phyloP scores from a whole-genome alignment of 345 rosid species.

The Citrus maxima region DNA sequence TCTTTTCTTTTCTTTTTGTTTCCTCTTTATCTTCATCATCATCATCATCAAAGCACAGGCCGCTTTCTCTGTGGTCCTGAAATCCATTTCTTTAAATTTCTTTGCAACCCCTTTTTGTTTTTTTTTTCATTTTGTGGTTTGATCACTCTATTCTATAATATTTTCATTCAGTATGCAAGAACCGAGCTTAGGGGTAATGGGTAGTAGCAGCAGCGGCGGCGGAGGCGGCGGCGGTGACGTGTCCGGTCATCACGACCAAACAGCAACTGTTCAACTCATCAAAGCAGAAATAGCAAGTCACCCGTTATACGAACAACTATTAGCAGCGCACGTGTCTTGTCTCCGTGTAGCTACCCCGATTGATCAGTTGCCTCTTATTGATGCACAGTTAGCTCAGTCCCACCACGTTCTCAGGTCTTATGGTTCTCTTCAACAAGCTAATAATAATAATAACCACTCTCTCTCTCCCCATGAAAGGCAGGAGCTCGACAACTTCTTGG shows the following conservation, averaged over 20 bases:
- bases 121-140: neutral
- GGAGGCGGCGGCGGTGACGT: slow-evolving; percentile 45
- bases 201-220: slow-evolving; percentile 36
- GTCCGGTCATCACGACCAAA: slow-evolving; percentile 6
- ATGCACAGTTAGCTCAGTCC: slow-evolving; percentile 85
- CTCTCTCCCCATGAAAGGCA: slow-evolving; percentile 75
- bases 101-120: neutral
- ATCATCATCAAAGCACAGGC: slow-evolving; percentile 11
- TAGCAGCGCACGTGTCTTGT: slow-evolving; percentile 87
- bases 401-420: slow-evolving; percentile 85
- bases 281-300: slow-evolving; percentile 86
- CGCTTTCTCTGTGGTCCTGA: slow-evolving; percentile 27
- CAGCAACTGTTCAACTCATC: slow-evolving; percentile 7
- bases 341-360: slow-evolving; percentile 94
- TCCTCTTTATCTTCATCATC: neutral
- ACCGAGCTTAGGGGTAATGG: slow-evolving; percentile 72
- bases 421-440: slow-evolving; percentile 49
- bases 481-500: slow-evolving; percentile 94
- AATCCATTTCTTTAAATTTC: neutral
- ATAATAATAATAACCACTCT: slow-evolving; percentile 34
- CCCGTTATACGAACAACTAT: slow-evolving; percentile 82
- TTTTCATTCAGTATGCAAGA: slow-evolving; percentile 53
- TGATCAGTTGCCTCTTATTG: slow-evolving; percentile 92
- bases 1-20: neutral
- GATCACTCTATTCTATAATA: too few species aligned